Base-by-base conservation (phyloP, 2,329 filamentous ascomycete species). In the Penicillium polonicum region DNA sequence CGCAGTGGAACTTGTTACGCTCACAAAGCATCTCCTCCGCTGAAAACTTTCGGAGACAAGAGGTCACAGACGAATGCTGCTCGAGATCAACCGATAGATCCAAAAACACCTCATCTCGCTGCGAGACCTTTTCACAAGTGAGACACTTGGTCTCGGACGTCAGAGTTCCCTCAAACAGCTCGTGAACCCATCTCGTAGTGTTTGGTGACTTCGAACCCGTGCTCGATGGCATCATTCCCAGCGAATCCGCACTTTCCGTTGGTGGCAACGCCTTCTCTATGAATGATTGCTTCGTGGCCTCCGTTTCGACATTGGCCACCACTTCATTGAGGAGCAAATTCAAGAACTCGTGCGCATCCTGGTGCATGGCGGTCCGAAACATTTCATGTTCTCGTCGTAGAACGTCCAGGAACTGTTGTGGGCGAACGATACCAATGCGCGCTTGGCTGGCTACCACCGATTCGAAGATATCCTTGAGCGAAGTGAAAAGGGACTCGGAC, bases 11-110 rank as follows among this genome's bases (percentile, higher is more conserved):
- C 72, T 99, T 99, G 80, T 99, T 97, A 60, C 92, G 85, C 78
- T 99, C 94, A 71, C 94, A 97, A 57, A 99, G 83, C 91, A 97
- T 97, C 75, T 99, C 94, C 69, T 97, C 94, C 45, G 94, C 92
- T 0, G 94, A 99, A 70, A 99, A 99, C 69, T 97, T 96, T 58
- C 91, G 85, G 63, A 99, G 78, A 72, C 94, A 99, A 27, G 94
- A 93, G 3, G 94, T 97, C 4, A 99, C 94, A 0, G 94, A 99
- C 0, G 92, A 92, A 72, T 97, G 92, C 70, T 97, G 88, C 65
- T 96, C 92, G 13, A 99, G 80, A 74, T 99, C 94, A 55, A 99
- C 96, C 0, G 94, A 97, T 21, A 99, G 79, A 75, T 99, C 94
- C 49, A 99, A 79, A 70, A 99, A 99, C 0, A 92, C 91, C 77